Base-by-base conservation (phyloP, 306 rosid species). In the Rosa lucieae region DNA sequence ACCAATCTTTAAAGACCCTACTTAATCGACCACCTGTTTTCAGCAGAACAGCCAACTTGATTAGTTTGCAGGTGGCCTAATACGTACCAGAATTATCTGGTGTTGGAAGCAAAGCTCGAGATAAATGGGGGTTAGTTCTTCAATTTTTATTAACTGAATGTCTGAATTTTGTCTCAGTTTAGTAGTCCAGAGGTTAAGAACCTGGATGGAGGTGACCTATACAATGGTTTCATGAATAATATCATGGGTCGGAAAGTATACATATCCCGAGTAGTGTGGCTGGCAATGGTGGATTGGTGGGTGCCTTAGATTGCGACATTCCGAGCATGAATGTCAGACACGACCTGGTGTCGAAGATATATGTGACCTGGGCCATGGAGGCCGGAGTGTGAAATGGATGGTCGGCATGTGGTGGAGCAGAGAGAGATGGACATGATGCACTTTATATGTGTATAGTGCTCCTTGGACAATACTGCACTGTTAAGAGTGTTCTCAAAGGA, bases 331-430 rank as follows among this genome's bases (percentile, higher is more conserved):
- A 61, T 63, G 69, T 63, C 69, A 63, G n/a, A 63, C 69, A 63
- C 69, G 69, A 14, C 69, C 18, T 32, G 67, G 67, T 58, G 63
- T 58, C 32, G 63, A 21, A 9, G 32, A 26, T 62, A 13, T 0
- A 29, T 62, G 3, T 35, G 67, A 62, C 40, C 67, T 62, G 67
- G 69, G 69, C 69, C 69, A 63, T 63, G 69, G 69, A 63, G n/a
- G 69, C 69, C 69, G 69, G 69, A 63, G 69, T 5, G 8, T 5
- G 42, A 63, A 32, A 43, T 63, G 69, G 69, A 63, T 63, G 69
- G 69, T 63, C 69, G 69, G 69, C 44, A 14, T 61, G 17, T 61
- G 67, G 67, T 26, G 39, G 39, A 26, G 67, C 18, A 61, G 67
- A 26, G 39, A 26, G 67, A 61, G 67, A 59, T 55, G 62, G 67